A percentile compares a stretch with the other conserved stretches of the same genome.
phyloP scores from a whole-genome alignment of 176 grass and related monocot species.

The Cenchrus fungigraminus region DNA sequence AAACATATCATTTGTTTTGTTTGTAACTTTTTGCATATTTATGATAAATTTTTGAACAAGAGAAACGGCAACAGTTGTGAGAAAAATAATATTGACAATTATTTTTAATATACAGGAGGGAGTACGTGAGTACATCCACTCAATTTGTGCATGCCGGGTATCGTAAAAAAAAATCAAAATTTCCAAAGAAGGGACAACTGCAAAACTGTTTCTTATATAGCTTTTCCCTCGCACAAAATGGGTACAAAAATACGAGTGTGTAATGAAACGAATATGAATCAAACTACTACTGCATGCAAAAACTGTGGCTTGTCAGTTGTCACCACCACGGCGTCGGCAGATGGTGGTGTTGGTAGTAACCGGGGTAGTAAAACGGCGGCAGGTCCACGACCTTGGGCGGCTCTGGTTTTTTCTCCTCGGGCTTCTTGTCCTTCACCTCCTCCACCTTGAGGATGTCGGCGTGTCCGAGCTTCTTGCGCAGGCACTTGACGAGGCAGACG shows the following conservation, averaged over 20 bases:
- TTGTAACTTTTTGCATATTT: too few species aligned
- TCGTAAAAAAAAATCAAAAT: too few species aligned
- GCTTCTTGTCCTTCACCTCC: constrained; percentile 41
- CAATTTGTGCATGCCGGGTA: background rate
- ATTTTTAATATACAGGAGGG: too few species aligned
- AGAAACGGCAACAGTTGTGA: too few species aligned
- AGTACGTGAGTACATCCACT: background rate
- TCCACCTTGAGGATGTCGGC: constrained; percentile 51
- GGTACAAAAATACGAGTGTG: background rate
- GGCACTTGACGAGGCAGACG: constrained; percentile 18
- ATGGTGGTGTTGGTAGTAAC: background rate
- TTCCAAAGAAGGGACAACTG: background rate
- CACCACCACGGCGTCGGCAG: background rate
- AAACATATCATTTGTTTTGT: too few species aligned
- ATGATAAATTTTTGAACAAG: too few species aligned
- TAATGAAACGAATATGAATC: background rate
- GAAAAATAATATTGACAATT: too few species aligned
- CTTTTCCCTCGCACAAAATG: background rate
- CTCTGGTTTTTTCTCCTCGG: constrained; percentile 7
- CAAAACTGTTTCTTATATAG: background rate
- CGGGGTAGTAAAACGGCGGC: background rate
- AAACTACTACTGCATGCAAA: background rate
- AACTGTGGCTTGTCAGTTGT: background rate
- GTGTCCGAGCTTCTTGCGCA: constrained; percentile 58
- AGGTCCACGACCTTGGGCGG: background rate